Percentiles rank a stretch among this genome's conserved stretches.
phyloP scores from a whole-genome alignment of 2,329 filamentous ascomycete genomes.

The Colletotrichum falcatum region DNA sequence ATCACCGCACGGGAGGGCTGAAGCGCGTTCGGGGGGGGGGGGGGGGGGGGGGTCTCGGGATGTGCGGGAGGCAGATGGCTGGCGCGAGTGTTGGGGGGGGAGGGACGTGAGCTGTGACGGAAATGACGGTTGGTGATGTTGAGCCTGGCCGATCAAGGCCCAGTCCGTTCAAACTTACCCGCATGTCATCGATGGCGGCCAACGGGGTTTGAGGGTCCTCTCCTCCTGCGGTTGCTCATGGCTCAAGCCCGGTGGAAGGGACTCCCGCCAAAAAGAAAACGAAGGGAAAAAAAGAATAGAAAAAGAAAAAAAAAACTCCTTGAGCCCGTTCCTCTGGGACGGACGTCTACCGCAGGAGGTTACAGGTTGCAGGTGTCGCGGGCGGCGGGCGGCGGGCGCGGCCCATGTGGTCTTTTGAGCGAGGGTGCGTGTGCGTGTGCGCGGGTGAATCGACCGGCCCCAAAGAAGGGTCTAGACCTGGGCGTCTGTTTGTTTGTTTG shows the following conservation, averaged over 20 bases:
- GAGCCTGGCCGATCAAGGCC: neutral
- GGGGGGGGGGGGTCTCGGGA: slow-evolving; percentile 12
- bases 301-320: slow-evolving; percentile 10
- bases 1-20: slow-evolving; percentile 19
- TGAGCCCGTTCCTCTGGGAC: neutral
- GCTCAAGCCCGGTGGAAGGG: neutral
- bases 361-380: slow-evolving; percentile 24
- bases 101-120: neutral
- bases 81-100: slow-evolving; percentile 1
- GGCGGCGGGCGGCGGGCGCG: neutral
- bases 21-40: slow-evolving; percentile 16
- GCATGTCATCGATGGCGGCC: neutral
- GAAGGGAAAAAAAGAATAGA: no score
- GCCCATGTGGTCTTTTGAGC: slow-evolving; percentile 1
- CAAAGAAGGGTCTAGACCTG: slow-evolving; percentile 10
- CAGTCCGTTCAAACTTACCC: neutral
- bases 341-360: neutral
- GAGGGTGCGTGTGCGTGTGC: neutral
- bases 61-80: slow-evolving; percentile 1
- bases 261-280: slow-evolving; percentile 11
- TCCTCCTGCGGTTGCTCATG: neutral
- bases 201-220: neutral
- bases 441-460: slow-evolving; percentile 7
- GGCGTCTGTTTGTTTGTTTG: slow-evolving; percentile 5
- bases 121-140: neutral